Percentiles rank a stretch among this genome's conserved stretches.
Evolutionary conservation across 768 basidiomycete species (phyloP).

Genomic region (Daedaleopsis nitida): DNA sequence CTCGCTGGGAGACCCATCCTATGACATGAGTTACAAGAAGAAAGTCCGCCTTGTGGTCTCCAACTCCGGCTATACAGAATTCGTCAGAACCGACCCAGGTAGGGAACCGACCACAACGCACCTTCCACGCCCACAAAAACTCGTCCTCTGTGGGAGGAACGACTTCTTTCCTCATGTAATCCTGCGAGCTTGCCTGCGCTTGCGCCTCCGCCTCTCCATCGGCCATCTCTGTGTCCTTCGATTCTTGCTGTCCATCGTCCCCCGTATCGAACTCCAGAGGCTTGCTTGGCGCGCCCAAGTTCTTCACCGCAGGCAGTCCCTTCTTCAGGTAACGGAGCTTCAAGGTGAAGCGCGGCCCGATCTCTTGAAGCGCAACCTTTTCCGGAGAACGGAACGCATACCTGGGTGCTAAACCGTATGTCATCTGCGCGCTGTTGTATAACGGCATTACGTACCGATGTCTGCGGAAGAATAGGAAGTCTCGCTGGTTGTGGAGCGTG

Average conservation of each 20-base stretch:
- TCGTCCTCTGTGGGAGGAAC: conserved; percentile 73
- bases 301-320: conserved; percentile 80
- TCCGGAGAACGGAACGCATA: conserved; percentile 92
- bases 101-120: conserved; percentile 36
- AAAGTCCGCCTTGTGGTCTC: conserved; percentile 90
- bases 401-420: conserved; percentile 39
- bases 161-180: conserved; percentile 33
- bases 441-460: conserved; percentile 65
- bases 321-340: conserved; percentile 90
- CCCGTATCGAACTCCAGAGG: conserved; percentile 52
- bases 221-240: conserved; percentile 36
- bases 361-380: conserved; percentile 93
- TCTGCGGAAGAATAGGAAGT: conserved; percentile 96
- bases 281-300: conserved; percentile 63
- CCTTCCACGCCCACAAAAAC: conserved; percentile 91
- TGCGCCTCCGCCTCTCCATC: conserved; percentile 29
- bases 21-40: conserved; percentile 63
- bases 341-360: conserved; percentile 95
- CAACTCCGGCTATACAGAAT: conserved; percentile 77
- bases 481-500: conserved; percentile 94
- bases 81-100: conserved; percentile 5
- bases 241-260: conserved; percentile 24
- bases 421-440: conserved; percentile 11
- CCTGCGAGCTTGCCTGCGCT: conserved; percentile 11
- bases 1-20: too few relatives aligned